Evolutionary conservation across 179 eudicot species (phyloP).

Genomic region (Camellia oleifera): DNA sequence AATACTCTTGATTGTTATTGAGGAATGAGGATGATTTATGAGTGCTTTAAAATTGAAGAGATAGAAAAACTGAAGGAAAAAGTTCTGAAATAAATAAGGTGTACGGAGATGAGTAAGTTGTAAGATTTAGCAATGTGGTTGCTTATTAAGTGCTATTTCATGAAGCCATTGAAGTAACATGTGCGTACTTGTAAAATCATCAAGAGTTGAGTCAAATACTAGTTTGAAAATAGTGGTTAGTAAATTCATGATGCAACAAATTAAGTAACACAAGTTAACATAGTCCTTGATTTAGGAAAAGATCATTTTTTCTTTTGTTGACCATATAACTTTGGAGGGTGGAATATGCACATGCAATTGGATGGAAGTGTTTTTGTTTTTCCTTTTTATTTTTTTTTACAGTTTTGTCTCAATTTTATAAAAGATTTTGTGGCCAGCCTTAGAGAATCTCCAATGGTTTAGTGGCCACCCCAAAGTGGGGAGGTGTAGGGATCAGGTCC

Average conservation of each 20-base stretch:
- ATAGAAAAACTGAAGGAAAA: not conserved
- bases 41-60: no score
- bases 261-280: not conserved
- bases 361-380: not conserved
- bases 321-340: not conserved
- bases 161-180: not conserved
- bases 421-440: not conserved
- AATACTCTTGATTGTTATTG: not conserved
- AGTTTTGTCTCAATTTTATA: not conserved
- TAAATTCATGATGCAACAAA: not conserved
- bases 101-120: not conserved
- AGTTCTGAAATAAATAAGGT: not conserved
- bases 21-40: not conserved
- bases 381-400: not conserved
- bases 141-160: not conserved
- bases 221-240: not conserved
- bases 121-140: not conserved
- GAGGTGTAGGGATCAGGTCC: not conserved
- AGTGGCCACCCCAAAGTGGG: not conserved
- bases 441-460: not conserved
- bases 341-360: not conserved
- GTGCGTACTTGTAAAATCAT: not conserved
- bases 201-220: not conserved
- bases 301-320: not conserved
- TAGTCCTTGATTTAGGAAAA: not conserved